Percentiles rank a stretch among this genome's conserved stretches.
Evolutionary conservation across 192 early-diverging fungal species (phyloP).

Genomic region (Coemansia sp.): DNA sequence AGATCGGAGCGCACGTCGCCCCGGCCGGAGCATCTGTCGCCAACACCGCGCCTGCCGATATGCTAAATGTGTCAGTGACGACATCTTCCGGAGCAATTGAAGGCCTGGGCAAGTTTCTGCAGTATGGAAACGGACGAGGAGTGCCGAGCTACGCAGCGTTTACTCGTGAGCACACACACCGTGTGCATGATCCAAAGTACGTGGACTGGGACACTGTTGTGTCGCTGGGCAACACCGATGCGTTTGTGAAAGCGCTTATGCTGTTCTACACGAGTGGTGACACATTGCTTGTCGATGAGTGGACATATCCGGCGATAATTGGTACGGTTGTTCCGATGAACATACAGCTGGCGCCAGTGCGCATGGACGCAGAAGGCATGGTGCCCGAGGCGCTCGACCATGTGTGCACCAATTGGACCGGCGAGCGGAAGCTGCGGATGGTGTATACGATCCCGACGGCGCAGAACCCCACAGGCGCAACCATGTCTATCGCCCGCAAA

Average conservation of each 20-base stretch:
- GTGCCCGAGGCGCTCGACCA: constrained; percentile 58
- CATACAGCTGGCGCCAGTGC: constrained; percentile 47
- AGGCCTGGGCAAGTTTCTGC: constrained; percentile 56
- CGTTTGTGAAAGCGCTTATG: constrained; percentile 56
- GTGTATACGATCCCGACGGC: constrained; percentile 83
- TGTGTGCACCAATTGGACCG: constrained; percentile 40
- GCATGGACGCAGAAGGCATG: constrained; percentile 64
- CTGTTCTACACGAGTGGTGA: constrained; percentile 61
- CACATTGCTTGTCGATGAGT: constrained; percentile 60
- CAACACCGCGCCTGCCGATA: constrained; percentile 45
- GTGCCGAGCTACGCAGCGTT: constrained; percentile 48
- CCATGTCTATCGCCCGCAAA: constrained; percentile 73
- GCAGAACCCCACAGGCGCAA: constrained; percentile 87
- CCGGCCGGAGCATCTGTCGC: constrained; percentile 58
- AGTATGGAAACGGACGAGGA: constrained; percentile 63
- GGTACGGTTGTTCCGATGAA: constrained; percentile 56
- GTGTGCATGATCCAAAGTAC: constrained; percentile 55
- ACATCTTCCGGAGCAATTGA: constrained; percentile 6
- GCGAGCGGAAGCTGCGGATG: constrained; percentile 42
- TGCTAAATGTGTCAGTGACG: constrained; percentile 12
- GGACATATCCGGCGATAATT: constrained; percentile 63
- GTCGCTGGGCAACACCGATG: constrained; percentile 64
- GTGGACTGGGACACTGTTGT: constrained; percentile 65
- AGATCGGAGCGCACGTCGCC: constrained; percentile 56
- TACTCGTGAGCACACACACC: constrained; percentile 49